These are phyloP conservation scores for Earliella scabrosa DNA, from an alignment of 1,284 basidiomycete species.

Conservation along the genomic window DNA sequence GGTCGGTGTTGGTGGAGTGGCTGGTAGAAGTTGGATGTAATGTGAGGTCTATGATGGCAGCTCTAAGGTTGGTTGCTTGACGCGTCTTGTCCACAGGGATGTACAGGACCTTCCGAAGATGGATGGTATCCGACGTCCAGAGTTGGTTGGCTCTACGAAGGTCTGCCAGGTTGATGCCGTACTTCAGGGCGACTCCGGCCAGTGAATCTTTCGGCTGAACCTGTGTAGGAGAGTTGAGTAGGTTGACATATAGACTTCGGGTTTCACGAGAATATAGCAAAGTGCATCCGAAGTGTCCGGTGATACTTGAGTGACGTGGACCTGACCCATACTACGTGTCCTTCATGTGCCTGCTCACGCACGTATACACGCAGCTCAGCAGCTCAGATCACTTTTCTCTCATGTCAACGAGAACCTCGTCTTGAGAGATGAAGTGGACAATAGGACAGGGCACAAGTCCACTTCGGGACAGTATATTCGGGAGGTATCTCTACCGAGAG, in stretches of 20 bases:
- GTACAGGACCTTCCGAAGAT: constrained; percentile 81
- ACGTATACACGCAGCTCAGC: too few species aligned
- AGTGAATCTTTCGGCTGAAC: constrained; percentile 78
- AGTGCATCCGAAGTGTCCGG: background rate
- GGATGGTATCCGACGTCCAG: constrained; percentile 89
- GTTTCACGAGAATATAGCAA: background rate
- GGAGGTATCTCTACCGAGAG: too few species aligned
- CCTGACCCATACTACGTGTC: background rate
- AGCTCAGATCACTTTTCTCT: too few species aligned
- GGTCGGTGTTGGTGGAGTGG: background rate
- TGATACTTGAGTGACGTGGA: background rate
- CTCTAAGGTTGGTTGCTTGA: constrained; percentile 33
- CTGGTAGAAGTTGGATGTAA: background rate
- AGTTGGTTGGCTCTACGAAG: constrained; percentile 87
- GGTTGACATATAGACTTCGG: background rate
- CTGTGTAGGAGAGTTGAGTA: constrained; percentile 39
- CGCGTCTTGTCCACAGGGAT: constrained; percentile 64
- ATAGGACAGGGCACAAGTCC: too few species aligned
- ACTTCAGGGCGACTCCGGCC: constrained; percentile 84
- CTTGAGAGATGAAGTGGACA: too few species aligned
- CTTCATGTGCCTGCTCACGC: constrained; percentile 10
- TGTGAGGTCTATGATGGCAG: constrained; percentile 12
- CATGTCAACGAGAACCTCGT: too few species aligned
- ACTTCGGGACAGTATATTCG: too few species aligned
- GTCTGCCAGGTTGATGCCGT: constrained; percentile 83